Evolutionary conservation across 768 basidiomycete genomes (phyloP).

Genomic region (Cystofilobasidium capitatum): DNA sequence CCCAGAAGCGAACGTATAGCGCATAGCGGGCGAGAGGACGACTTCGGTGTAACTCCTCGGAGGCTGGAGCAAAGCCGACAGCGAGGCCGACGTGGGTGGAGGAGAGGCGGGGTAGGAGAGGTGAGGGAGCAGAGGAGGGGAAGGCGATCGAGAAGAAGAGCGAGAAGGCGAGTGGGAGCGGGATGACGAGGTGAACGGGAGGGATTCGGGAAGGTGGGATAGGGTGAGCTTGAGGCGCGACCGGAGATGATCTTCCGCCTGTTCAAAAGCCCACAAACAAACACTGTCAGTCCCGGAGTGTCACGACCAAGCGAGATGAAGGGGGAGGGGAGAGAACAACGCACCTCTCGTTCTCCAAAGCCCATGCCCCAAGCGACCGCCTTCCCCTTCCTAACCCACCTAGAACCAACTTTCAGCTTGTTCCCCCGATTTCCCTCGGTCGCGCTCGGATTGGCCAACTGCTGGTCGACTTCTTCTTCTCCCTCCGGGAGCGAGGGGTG

Average conservation of each 20-base stretch:
- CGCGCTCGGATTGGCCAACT: constrained; percentile 14
- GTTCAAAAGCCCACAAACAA: not conserved
- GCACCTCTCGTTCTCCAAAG: constrained; percentile 76
- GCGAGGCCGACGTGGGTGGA: constrained; percentile 52
- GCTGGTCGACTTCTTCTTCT: not conserved
- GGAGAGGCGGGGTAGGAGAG: constrained; percentile 71
- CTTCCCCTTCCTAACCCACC: constrained; percentile 76
- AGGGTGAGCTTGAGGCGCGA: constrained; percentile 21
- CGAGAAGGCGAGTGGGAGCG: not conserved
- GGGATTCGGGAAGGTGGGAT: constrained; percentile 14
- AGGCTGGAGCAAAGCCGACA: constrained; percentile 44
- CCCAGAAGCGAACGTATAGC: constrained; percentile 70
- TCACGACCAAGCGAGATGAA: not conserved
- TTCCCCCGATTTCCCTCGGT: constrained; percentile 66
- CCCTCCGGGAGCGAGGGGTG: not conserved
- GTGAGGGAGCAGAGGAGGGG: constrained; percentile 41
- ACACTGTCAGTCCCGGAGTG: not conserved
- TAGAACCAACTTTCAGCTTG: constrained; percentile 61
- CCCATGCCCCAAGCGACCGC: constrained; percentile 73
- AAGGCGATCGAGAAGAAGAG: constrained; percentile 17
- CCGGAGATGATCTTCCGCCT: constrained; percentile 25
- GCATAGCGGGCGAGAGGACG: constrained; percentile 73
- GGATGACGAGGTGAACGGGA: not conserved
- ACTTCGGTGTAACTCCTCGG: constrained; percentile 65
- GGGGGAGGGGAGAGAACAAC: not conserved